These are phyloP conservation scores for Naematelia encephala DNA, from an alignment of 768 basidiomycete species.

Conservation along the genomic window DNA sequence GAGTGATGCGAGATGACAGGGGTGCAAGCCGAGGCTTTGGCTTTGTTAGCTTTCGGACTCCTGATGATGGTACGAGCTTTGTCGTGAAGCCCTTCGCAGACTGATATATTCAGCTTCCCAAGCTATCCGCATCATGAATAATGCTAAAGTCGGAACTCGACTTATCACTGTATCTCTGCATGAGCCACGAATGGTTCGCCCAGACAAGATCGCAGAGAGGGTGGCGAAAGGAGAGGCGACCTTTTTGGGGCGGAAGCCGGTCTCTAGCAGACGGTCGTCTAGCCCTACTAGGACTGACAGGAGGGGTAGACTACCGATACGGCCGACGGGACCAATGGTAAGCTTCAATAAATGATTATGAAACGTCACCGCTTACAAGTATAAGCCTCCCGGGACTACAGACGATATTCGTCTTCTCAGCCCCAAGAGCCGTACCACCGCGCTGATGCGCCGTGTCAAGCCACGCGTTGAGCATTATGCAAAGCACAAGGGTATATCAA, in stretches of 20 bases:
- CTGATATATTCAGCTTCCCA: slow-evolving; percentile 17
- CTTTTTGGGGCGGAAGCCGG: slow-evolving; percentile 5
- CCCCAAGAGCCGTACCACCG: slow-evolving; percentile 17
- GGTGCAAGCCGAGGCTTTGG: slow-evolving; percentile 92
- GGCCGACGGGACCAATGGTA: slow-evolving; percentile 3
- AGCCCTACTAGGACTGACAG: slow-evolving; percentile 8
- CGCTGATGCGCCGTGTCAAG: slow-evolving; percentile 13
- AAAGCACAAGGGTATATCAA: slow-evolving; percentile 1
- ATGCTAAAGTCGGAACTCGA: slow-evolving; percentile 20
- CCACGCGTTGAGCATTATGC: slow-evolving; percentile 9
- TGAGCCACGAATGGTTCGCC: slow-evolving; percentile 35
- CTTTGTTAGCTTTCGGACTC: slow-evolving; percentile 73
- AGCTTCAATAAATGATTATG: too few relatives aligned
- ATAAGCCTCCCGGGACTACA: slow-evolving; percentile 12
- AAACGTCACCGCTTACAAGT: too few relatives aligned
- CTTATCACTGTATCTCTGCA: slow-evolving; percentile 34
- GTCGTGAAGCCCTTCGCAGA: background rate
- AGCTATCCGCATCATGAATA: slow-evolving; percentile 29
- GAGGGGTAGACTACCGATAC: background rate
- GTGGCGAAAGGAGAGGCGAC: slow-evolving; percentile 5
- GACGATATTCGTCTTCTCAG: slow-evolving; percentile 26
- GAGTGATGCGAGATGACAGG: slow-evolving; percentile 90
- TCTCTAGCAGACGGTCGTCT: slow-evolving; percentile 7
- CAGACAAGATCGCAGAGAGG: slow-evolving; percentile 35
- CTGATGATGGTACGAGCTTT: slow-evolving; percentile 33